phyloP scores from a whole-genome alignment of 208 protist species.

The Angomonas deanei region DNA sequence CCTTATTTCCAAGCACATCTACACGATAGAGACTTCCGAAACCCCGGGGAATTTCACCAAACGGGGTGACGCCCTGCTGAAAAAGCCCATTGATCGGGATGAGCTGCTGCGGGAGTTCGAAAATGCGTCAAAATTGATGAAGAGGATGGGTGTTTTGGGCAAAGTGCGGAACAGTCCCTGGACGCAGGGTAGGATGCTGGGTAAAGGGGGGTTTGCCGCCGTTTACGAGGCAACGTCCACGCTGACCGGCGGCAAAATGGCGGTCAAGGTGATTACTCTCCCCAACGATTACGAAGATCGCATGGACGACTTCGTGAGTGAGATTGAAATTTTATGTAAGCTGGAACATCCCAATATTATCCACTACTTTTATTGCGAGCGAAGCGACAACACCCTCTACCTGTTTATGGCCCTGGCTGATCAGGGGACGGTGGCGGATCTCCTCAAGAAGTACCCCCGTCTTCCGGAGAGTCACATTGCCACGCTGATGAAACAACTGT shows the following conservation, averaged over 20 bases:
- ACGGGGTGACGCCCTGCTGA: conserved; percentile 33
- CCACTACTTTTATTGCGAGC: conserved; percentile 82
- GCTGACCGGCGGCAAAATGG: conserved; percentile 75
- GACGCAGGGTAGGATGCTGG: conserved; percentile 50
- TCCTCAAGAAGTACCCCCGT: conserved; percentile 33
- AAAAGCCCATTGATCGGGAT: conserved; percentile 36
- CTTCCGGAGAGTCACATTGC: conserved; percentile 44
- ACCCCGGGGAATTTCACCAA: conserved; percentile 22
- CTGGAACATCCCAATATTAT: conserved; percentile 76
- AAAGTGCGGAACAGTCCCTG: conserved; percentile 62
- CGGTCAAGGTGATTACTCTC: conserved; percentile 73
- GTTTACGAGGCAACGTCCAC: conserved; percentile 69
- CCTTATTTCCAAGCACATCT: conserved; percentile 40
- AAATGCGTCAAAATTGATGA: conserved; percentile 33
- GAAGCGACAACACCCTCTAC: conserved; percentile 45
- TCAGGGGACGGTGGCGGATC: conserved; percentile 48
- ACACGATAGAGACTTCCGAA: conserved; percentile 54
- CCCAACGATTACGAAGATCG: conserved; percentile 48
- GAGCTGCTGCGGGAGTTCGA: conserved; percentile 32
- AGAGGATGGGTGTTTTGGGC: conserved; percentile 45
- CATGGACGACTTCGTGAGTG: conserved; percentile 63
- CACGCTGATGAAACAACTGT: conserved; percentile 57
- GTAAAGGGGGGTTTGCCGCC: conserved; percentile 58
- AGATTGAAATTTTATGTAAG: conserved; percentile 63
- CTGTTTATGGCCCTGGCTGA: conserved; percentile 79